These are phyloP conservation scores for Coemansia sp. DNA, from an alignment of 192 early-diverging fungal species.

Conservation along the genomic window DNA sequence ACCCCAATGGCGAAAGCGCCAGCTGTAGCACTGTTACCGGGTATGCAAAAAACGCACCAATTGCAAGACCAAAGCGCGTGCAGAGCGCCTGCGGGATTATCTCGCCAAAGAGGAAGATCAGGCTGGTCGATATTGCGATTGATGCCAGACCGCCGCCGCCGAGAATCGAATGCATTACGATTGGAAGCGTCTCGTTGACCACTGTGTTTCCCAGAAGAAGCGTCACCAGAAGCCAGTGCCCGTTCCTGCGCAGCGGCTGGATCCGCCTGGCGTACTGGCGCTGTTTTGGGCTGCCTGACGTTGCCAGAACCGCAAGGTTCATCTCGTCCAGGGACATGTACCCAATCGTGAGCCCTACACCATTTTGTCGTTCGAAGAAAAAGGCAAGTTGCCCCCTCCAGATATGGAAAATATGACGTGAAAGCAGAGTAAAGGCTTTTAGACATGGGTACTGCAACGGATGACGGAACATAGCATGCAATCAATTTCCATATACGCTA, in stretches of 20 bases:
- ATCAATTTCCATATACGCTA: too few relatives aligned
- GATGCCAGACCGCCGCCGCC: conserved; percentile 80
- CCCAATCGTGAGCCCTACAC: conserved; percentile 58
- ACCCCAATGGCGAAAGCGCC: conserved; percentile 66
- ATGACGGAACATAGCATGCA: too few relatives aligned
- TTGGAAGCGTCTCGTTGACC: conserved; percentile 92
- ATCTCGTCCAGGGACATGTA: conserved; percentile 85
- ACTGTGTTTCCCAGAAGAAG: conserved; percentile 91
- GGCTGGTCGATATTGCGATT: conserved; percentile 78
- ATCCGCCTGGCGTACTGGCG: conserved; percentile 76
- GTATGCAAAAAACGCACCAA: conserved; percentile 88
- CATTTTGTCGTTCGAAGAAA: not conserved
- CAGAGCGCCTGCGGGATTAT: conserved; percentile 93
- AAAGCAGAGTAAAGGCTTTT: too few relatives aligned
- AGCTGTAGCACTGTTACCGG: conserved; percentile 66
- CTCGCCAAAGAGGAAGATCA: conserved; percentile 96
- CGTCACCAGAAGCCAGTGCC: conserved; percentile 93
- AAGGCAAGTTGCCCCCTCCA: too few relatives aligned
- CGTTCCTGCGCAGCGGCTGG: conserved; percentile 82
- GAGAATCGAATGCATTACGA: conserved; percentile 75
- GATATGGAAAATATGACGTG: not conserved
- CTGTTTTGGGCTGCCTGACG: conserved; percentile 72
- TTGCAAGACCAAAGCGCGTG: conserved; percentile 80
- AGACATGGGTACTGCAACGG: too few relatives aligned
- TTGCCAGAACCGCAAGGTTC: conserved; percentile 77